Conservation (phyloP, 768 basidiomycete genomes). For the Termitomyces sp. region DNA sequence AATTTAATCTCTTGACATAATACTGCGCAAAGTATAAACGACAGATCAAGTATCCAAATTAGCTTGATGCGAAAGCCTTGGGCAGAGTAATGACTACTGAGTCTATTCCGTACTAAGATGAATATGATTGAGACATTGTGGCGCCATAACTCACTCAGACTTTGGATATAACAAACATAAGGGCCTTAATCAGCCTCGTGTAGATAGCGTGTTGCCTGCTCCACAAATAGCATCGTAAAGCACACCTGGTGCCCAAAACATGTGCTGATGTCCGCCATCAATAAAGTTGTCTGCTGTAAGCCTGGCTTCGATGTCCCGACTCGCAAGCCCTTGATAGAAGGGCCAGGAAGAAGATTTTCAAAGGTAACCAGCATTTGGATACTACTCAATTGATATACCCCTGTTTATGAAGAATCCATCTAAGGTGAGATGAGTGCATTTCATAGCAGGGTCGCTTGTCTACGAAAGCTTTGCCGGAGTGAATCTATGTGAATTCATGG, state of each 20-base stretch:
- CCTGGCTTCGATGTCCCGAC: conserved; percentile 6
- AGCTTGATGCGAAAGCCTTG: not conserved
- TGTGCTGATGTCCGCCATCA: conserved; percentile 3
- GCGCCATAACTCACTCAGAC: conserved; percentile 5
- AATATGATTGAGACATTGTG: conserved; percentile 4
- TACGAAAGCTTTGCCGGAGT: not conserved
- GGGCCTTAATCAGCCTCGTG: conserved; percentile 10
- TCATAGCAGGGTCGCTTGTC: not conserved
- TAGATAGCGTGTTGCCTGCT: conserved; percentile 1
- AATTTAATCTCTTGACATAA: not conserved
- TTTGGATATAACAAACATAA: conserved; percentile 9
- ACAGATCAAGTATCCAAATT: not conserved
- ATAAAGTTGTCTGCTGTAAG: not conserved
- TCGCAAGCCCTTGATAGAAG: conserved; percentile 1
- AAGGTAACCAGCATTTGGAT: not conserved
- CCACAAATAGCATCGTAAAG: not conserved
- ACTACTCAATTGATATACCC: not conserved
- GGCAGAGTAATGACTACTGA: not conserved
- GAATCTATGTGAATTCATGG: not conserved
- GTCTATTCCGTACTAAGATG: conserved; percentile 1
- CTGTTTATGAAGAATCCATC: not conserved
- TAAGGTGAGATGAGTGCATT: not conserved
- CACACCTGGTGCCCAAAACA: conserved; percentile 6
- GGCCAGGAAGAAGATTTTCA: not conserved
- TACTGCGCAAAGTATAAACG: not conserved